Evolutionary conservation across 306 rosid genomes (phyloP).

Genomic region (Begonia masoniana): DNA sequence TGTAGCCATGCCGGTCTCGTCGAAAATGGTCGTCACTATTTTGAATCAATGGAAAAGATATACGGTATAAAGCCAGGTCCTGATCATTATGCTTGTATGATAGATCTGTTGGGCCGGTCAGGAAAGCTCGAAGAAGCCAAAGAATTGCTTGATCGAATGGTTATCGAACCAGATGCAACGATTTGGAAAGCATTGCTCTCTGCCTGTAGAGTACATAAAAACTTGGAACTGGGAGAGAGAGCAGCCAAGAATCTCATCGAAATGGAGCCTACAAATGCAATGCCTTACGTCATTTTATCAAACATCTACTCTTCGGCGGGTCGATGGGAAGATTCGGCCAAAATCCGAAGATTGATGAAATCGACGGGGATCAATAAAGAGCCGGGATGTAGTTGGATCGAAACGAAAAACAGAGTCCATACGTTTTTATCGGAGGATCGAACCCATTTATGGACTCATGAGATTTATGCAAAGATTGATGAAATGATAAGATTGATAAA

Average conservation of each 20-base stretch:
- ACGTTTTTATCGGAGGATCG: conserved; percentile 72
- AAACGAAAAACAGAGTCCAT: conserved; percentile 48
- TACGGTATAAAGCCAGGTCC: conserved; percentile 71
- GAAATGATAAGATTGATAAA: conserved; percentile 46
- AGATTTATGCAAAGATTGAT: conserved; percentile 57
- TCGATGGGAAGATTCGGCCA: conserved; percentile 65
- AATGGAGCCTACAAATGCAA: conserved; percentile 50
- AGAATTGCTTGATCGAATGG: conserved; percentile 49
- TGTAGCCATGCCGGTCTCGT: conserved; percentile 89
- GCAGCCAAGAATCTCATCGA: conserved; percentile 58
- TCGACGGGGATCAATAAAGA: conserved; percentile 69
- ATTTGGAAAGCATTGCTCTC: conserved; percentile 91
- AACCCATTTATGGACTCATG: conserved; percentile 49
- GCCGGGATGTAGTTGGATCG: conserved; percentile 87
- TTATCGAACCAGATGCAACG: conserved; percentile 64
- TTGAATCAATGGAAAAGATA: conserved; percentile 48
- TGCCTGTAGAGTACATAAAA: conserved; percentile 72
- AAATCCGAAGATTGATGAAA: conserved; percentile 60
- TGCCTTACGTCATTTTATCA: conserved; percentile 67
- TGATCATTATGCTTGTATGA: conserved; percentile 85
- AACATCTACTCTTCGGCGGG: conserved; percentile 62
- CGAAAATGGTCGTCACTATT: conserved; percentile 39
- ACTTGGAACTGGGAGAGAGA: conserved; percentile 64
- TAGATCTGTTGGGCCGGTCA: conserved; percentile 73
- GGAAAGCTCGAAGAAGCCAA: conserved; percentile 59